Evolutionary conservation across 768 basidiomycete genomes (phyloP), one percentile per base, ranked within the genome.

Genomic region (Termitomyces sp.): DNA sequence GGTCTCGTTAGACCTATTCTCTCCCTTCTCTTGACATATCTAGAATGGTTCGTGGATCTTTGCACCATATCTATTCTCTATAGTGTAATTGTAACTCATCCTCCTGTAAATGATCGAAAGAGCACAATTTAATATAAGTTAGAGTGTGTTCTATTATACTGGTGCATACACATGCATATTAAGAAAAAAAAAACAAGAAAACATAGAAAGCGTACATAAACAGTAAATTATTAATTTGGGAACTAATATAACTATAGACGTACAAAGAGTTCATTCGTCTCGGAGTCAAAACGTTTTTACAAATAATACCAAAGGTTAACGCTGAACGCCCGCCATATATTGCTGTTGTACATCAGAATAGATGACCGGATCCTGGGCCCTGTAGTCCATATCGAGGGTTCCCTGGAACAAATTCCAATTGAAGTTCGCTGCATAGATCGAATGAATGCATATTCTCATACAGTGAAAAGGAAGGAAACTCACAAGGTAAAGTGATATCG

Each of bases 401-500:
- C 76, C 75, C 58, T 78, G 74, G 65, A 80, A 77, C 25, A 76
- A 60, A 66, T 74, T 73, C 78, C 78, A 79, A 59, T 72, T 72
- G 47, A 73, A 78, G 31, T 76, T 77, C 69, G 65, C 69, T 66
- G 38, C 0, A 37, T n/a, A 63, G 25, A 29, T 38, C 42, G 29
- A 25, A 34, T 32, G 47, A 48, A 25, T 60, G 59, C 8, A 14
- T 14, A 40, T 9, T 49, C 38, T 62, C 40, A 5, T n/a, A 32
- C 3, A 59, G 40, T 11, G 47, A 37, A 31, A 17, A 5, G 29
- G 40, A 48, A 55, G 38, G 55, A 37, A 51, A 70, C 82, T 65
- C 63, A 87, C 86, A 81, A 67, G 86, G 81, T 43, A 86, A 64
- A 1, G 79, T 73, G 34, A 82, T 79, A 68, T 84, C 83, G 42